Conservation (phyloP, 2,329 filamentous ascomycete genomes). For the Apiospora marii region DNA sequence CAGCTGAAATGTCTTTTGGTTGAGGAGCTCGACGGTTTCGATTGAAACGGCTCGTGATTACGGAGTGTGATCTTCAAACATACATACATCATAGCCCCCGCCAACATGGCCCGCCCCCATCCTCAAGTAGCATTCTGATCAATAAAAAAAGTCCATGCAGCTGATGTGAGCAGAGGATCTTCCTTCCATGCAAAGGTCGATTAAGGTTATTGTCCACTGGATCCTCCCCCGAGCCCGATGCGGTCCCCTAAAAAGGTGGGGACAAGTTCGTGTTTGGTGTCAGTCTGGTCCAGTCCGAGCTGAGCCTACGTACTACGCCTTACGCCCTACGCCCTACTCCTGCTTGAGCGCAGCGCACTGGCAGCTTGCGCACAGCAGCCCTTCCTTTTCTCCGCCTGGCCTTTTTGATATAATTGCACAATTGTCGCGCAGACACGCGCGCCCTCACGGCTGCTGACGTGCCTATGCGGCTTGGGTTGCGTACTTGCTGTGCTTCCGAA, state of each 20-base stretch:
- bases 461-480: constrained; percentile 40
- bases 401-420: too few relatives aligned
- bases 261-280: not conserved
- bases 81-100: not conserved
- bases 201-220: constrained; percentile 16
- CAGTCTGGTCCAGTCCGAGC: constrained; percentile 3
- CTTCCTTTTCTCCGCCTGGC: not conserved
- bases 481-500: constrained; percentile 63
- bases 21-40: not conserved
- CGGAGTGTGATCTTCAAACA: not conserved
- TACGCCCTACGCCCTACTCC: constrained; percentile 6
- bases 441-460: not conserved
- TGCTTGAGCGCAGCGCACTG: not conserved
- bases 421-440: not conserved
- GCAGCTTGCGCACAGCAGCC: not conserved
- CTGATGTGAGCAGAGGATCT: not conserved
- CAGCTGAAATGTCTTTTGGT: not conserved
- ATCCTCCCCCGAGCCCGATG: constrained; percentile 4
- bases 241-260: not conserved
- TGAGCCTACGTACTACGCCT: not conserved
- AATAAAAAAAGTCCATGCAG: constrained; percentile 14
- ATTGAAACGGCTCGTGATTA: not conserved
- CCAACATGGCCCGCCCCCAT: not conserved
- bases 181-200: not conserved
- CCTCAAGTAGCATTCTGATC: not conserved